Percentiles rank a stretch among this genome's conserved stretches.
phyloP scores from a whole-genome alignment of 2,329 filamentous ascomycete genomes.

The Aureobasidium vineae region DNA sequence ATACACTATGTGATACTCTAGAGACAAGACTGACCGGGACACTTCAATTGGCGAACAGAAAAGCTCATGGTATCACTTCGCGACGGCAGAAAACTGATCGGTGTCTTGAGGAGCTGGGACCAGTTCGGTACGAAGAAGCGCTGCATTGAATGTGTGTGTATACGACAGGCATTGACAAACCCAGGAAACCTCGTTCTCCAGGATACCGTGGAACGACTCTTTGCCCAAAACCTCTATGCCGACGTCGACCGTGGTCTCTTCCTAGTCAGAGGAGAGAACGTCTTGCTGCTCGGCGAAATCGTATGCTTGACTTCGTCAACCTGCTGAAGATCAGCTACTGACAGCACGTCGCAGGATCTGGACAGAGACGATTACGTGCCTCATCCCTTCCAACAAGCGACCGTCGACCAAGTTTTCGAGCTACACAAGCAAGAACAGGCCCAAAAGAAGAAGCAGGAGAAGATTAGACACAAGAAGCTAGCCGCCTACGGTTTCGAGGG shows the following conservation, averaged over 20 bases:
- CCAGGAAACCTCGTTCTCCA: constrained; percentile 92
- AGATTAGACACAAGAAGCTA: constrained; percentile 67
- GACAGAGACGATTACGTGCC: constrained; percentile 92
- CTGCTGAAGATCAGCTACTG: neutral
- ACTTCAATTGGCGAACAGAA: constrained; percentile 57
- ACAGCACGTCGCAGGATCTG: constrained; percentile 61
- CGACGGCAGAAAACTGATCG: constrained; percentile 91
- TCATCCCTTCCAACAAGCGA: constrained; percentile 63
- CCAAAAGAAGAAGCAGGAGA: constrained; percentile 69
- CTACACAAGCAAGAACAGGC: constrained; percentile 70
- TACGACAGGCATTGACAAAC: neutral
- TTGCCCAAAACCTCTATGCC: constrained; percentile 70
- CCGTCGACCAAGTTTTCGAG: constrained; percentile 67
- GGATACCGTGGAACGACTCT: constrained; percentile 86
- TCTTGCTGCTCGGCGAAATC: constrained; percentile 92
- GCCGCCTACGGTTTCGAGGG: constrained; percentile 82
- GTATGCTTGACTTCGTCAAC: constrained; percentile 40
- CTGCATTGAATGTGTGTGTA: no score
- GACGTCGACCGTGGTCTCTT: constrained; percentile 86
- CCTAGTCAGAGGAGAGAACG: constrained; percentile 92
- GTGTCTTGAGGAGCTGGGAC: constrained; percentile 92
- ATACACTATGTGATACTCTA: neutral
- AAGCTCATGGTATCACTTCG: constrained; percentile 90
- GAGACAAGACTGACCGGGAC: constrained; percentile 33
- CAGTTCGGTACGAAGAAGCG: constrained; percentile 73